phyloP scores from a whole-genome alignment of 139 green algal species.

The Limnomonas spitsbergensis region DNA sequence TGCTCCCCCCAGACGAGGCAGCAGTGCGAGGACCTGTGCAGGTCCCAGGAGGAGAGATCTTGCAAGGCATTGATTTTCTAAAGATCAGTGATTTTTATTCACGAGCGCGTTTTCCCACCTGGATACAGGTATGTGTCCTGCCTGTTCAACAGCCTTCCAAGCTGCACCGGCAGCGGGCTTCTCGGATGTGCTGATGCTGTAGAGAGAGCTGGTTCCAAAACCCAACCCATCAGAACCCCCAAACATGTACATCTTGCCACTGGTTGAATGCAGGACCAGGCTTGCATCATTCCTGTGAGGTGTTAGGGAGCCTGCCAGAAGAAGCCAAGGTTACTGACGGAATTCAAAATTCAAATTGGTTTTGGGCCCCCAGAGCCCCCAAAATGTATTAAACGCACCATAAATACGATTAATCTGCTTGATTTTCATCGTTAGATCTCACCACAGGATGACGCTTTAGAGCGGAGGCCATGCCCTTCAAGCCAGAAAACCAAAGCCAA shows the following conservation, averaged over 20 bases:
- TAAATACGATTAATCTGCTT: no score
- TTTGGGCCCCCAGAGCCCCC: no score
- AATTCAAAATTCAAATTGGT: conserved; percentile 10
- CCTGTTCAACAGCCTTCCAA: background rate
- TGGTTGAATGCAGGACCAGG: background rate
- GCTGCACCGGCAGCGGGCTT: background rate
- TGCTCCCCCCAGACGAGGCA: background rate
- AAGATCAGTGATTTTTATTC: background rate
- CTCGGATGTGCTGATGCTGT: background rate
- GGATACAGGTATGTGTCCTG: background rate
- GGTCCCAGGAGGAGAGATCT: background rate
- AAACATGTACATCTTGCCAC: conserved; percentile 20
- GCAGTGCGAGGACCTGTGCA: background rate
- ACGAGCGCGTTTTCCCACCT: background rate
- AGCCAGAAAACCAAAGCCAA: no score
- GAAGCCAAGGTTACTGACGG: background rate
- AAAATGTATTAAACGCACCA: no score
- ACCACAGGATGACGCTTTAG: no score
- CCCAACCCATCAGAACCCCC: conserved; percentile 4
- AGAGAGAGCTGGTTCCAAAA: conserved; percentile 2
- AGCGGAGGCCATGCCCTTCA: no score
- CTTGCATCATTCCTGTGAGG: background rate
- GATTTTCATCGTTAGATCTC: no score
- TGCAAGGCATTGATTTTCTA: background rate
- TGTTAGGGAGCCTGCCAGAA: background rate